Conservation (phyloP, 139 green algal species). For the Zygnema circumcarinatum region DNA sequence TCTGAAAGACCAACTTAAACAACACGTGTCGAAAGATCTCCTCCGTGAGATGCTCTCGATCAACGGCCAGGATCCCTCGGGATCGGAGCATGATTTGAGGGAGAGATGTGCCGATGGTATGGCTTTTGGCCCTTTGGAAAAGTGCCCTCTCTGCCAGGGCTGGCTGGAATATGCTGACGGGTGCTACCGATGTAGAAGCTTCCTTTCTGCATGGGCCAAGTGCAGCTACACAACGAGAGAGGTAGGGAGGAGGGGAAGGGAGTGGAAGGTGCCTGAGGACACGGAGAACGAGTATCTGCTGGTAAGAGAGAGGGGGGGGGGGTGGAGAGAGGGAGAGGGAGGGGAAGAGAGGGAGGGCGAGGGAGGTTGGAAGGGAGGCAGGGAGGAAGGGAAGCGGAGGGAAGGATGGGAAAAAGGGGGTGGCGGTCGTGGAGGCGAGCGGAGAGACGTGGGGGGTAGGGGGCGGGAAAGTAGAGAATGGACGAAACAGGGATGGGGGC, state of each 20-base stretch:
- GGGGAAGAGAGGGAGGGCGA: neutral
- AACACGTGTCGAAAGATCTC: conserved; percentile 7
- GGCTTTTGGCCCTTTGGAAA: conserved; percentile 37
- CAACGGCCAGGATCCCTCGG: conserved; percentile 41
- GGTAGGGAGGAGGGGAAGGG: neutral
- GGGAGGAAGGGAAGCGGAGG: neutral
- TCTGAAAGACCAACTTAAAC: conserved; percentile 37
- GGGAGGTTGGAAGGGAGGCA: neutral
- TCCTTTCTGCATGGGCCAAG: conserved; percentile 48
- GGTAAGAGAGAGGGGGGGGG: conserved; percentile 6
- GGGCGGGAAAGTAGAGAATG: no score
- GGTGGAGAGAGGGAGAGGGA: neutral
- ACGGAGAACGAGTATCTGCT: conserved; percentile 17
- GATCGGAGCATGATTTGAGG: conserved; percentile 34
- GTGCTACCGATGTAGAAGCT: conserved; percentile 42
- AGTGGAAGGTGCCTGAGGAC: conserved; percentile 19
- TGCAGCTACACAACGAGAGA: conserved; percentile 35
- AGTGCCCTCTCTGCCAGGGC: conserved; percentile 27
- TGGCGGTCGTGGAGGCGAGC: conserved; percentile 10
- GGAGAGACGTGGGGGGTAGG: neutral
- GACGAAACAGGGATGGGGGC: no score
- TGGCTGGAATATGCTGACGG: conserved; percentile 44
- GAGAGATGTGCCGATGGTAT: conserved; percentile 56
- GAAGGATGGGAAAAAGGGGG: neutral
- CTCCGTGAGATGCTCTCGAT: conserved; percentile 49